A percentile compares a stretch with the other conserved stretches of the same genome.
Conservation (phyloP, 257 asterid species). For the Solanum paucissectum region DNA sequence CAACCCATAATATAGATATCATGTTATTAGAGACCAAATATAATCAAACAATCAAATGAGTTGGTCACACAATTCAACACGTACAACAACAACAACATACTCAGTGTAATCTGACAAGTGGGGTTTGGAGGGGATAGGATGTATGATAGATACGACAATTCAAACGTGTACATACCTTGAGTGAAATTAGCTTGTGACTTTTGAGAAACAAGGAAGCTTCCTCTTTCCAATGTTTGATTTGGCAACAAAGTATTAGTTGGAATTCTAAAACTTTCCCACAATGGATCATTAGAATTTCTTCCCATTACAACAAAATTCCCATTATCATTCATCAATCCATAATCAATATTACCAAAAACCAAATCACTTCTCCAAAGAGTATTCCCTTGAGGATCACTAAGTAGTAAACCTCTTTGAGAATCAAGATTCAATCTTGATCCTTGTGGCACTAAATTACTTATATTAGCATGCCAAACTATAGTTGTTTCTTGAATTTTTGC, state of each 20-base stretch:
- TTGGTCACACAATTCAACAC: not conserved
- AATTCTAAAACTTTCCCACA: slow-evolving; percentile 43
- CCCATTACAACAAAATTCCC: slow-evolving; percentile 38
- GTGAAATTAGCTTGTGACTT: slow-evolving; percentile 19
- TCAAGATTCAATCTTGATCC: slow-evolving; percentile 31
- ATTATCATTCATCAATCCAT: slow-evolving; percentile 38
- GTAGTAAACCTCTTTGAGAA: slow-evolving; percentile 19
- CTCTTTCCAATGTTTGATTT: slow-evolving; percentile 7
- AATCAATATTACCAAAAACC: not conserved
- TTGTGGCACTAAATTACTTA: slow-evolving; percentile 19
- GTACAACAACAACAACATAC: not conserved
- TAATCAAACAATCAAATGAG: not conserved
- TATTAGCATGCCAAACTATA: slow-evolving; percentile 37
- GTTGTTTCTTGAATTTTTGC: slow-evolving; percentile 25
- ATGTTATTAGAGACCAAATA: too few species aligned
- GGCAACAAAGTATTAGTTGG: slow-evolving; percentile 28
- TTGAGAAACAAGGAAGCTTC: not conserved
- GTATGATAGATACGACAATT: too few species aligned
- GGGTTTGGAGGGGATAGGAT: too few species aligned
- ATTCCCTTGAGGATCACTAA: slow-evolving; percentile 24
- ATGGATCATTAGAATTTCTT: not conserved
- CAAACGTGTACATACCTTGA: not conserved
- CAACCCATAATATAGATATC: too few species aligned
- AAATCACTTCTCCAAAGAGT: slow-evolving; percentile 9
- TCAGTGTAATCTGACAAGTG: too few species aligned